phyloP scores from a whole-genome alignment of 106 monocot genomes.

The Dioscorea dumetorum region DNA sequence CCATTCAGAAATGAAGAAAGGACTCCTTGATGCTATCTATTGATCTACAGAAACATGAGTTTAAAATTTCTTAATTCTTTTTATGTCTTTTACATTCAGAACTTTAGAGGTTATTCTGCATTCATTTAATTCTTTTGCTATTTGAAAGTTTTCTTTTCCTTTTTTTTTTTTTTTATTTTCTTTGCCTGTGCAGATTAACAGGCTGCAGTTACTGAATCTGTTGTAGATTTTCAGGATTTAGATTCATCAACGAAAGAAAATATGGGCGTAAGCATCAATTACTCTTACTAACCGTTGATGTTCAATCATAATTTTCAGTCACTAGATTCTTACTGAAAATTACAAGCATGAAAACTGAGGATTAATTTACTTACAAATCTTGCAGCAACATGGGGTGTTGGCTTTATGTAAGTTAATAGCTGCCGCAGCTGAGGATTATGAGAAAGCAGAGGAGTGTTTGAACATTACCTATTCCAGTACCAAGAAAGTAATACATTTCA shows the following conservation, averaged over 20 bases:
- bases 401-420: no score
- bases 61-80: no score
- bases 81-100: no score
- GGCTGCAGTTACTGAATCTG: neutral
- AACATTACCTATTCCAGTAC: neutral
- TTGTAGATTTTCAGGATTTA: neutral
- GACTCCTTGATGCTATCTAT: no score
- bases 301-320: no score
- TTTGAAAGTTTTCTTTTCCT: neutral
- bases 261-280: neutral
- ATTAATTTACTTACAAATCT: neutral
- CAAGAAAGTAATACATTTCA: neutral
- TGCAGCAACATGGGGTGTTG: neutral
- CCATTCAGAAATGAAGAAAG: neutral
- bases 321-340: no score
- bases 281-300: no score
- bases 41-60: no score
- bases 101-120: neutral
- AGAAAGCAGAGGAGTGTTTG: conserved; percentile 3
- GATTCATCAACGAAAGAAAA: neutral
- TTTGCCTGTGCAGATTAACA: neutral
- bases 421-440: neutral
- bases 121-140: neutral
- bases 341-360: no score
- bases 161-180: no score